A percentile compares a stretch with the other conserved stretches of the same genome.
Conservation (phyloP, 768 basidiomycete species). For the Tricholoma sp. region DNA sequence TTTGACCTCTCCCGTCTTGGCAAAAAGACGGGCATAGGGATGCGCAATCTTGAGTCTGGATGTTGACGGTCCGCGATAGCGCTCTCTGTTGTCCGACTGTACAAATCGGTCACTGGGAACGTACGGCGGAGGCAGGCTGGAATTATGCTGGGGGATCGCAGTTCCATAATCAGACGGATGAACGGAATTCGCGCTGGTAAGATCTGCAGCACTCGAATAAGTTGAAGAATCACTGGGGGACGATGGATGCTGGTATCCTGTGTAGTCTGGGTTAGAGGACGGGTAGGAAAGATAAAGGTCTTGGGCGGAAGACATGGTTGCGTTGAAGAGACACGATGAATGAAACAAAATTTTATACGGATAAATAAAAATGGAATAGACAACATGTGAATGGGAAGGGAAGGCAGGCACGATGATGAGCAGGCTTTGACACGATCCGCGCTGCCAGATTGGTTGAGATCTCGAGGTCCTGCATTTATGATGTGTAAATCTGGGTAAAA, state of each 20-base stretch:
- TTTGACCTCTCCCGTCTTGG: slow-evolving; percentile 58
- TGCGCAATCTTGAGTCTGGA: slow-evolving; percentile 37
- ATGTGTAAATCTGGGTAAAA: slow-evolving; percentile 11
- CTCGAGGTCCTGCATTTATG: slow-evolving; percentile 8
- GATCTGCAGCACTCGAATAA: slow-evolving; percentile 3
- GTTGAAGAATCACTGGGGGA: slow-evolving; percentile 7
- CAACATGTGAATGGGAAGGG: background rate
- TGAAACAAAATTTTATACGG: background rate
- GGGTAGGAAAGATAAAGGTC: background rate
- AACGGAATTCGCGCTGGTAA: background rate
- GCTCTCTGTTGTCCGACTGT: background rate
- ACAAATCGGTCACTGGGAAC: background rate
- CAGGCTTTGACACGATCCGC: slow-evolving; percentile 15
- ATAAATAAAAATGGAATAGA: background rate
- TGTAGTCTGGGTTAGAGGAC: slow-evolving; percentile 4
- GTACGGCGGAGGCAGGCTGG: slow-evolving; percentile 7
- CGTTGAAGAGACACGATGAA: slow-evolving; percentile 7
- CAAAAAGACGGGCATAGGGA: slow-evolving; percentile 66
- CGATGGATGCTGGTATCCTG: slow-evolving; percentile 3
- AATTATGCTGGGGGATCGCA: background rate
- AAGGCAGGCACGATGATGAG: background rate
- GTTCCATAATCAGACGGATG: background rate
- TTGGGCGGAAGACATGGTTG: background rate
- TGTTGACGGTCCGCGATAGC: slow-evolving; percentile 1
- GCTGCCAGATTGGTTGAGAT: slow-evolving; percentile 13